Percentiles rank a stretch among this genome's conserved stretches.
phyloP scores from a whole-genome alignment of 1,284 basidiomycete genomes.

The Ceratorhiza oryzae-sativae region DNA sequence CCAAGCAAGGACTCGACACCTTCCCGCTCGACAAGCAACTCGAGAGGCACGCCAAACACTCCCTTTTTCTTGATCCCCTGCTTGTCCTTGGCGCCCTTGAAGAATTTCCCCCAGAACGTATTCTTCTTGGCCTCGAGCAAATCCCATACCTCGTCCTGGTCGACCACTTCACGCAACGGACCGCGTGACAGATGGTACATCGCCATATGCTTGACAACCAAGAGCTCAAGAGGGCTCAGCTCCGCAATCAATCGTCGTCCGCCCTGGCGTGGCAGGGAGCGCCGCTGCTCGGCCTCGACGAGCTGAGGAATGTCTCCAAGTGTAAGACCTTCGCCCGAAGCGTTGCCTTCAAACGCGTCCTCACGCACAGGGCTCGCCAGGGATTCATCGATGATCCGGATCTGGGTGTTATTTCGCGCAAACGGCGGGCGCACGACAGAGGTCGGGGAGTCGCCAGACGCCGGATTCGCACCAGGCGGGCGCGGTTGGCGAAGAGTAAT shows the following conservation, averaged over 20 bases:
- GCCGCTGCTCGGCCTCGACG: constrained; percentile 87
- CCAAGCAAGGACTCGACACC: constrained; percentile 93
- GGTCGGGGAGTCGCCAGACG: constrained; percentile 11
- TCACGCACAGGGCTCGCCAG: constrained; percentile 50
- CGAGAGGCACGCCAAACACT: constrained; percentile 94
- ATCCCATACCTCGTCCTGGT: constrained; percentile 92
- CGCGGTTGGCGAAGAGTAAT: constrained; percentile 50
- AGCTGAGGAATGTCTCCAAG: constrained; percentile 96
- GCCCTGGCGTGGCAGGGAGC: constrained; percentile 76
- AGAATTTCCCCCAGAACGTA: constrained; percentile 96
- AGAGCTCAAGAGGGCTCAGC: constrained; percentile 82
- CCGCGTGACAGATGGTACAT: constrained; percentile 81
- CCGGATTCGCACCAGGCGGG: constrained; percentile 40
- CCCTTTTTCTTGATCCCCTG: constrained; percentile 89
- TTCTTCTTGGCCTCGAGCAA: constrained; percentile 92
- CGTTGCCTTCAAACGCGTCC: constrained; percentile 14
- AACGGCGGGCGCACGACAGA: constrained; percentile 73
- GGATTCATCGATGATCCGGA: constrained; percentile 88
- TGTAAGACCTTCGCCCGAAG: constrained; percentile 83
- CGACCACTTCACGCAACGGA: constrained; percentile 80
- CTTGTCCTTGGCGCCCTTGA: constrained; percentile 90
- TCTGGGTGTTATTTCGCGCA: constrained; percentile 82
- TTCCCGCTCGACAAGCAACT: constrained; percentile 93
- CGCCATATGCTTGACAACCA: constrained; percentile 93
- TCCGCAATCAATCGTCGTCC: constrained; percentile 84